Conservation (phyloP, 305 asterid species). For the Ilex paraguariensis region DNA sequence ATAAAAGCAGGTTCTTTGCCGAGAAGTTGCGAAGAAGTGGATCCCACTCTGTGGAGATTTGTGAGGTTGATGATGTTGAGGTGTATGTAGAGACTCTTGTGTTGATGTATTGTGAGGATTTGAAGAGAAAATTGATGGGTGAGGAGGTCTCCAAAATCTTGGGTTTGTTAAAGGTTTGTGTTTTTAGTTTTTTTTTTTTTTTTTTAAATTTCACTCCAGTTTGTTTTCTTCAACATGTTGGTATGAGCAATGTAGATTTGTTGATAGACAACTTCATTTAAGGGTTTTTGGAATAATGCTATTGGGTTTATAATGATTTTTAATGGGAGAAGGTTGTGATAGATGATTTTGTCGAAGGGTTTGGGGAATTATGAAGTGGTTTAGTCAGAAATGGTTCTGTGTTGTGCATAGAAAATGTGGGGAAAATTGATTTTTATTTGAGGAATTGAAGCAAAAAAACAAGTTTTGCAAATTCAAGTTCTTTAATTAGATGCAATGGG, state of each 20-base stretch:
- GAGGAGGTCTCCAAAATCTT: constrained; percentile 65
- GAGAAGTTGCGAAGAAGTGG: constrained; percentile 68
- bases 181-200: neutral
- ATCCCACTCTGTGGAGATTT: constrained; percentile 78
- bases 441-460: too few relatives aligned
- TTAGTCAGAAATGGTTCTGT: too few relatives aligned
- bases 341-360: too few relatives aligned
- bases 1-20: constrained; percentile 71
- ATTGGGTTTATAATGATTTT: neutral
- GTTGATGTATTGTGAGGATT: constrained; percentile 71
- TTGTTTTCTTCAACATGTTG: constrained; percentile 5
- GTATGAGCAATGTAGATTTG: neutral
- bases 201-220: neutral
- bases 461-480: too few relatives aligned
- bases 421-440: too few relatives aligned
- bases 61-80: constrained; percentile 84
- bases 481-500: too few relatives aligned
- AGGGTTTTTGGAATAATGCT: neutral
- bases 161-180: constrained; percentile 65
- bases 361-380: too few relatives aligned
- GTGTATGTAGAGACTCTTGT: constrained; percentile 71
- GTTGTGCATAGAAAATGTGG: too few relatives aligned
- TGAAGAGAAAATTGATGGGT: constrained; percentile 55
- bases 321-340: too few relatives aligned
- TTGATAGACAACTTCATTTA: neutral